phyloP scores from a whole-genome alignment of 768 basidiomycete species.

The Macrolepiota fuliginosa region DNA sequence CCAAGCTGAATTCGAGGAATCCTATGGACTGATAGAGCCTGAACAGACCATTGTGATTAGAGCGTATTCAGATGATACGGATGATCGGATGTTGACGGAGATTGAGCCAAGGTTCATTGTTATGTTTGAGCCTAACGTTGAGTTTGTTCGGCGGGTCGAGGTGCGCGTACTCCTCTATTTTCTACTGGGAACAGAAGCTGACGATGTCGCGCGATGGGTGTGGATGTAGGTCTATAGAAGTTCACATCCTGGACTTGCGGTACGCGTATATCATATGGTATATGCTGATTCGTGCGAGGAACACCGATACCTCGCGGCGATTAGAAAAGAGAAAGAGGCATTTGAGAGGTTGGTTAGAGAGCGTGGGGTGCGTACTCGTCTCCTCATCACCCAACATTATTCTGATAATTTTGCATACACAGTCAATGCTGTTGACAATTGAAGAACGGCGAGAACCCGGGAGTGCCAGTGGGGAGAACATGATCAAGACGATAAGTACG shows the following conservation, averaged over 20 bases:
- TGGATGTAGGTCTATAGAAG: slow-evolving; percentile 75
- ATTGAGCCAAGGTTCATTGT: slow-evolving; percentile 89
- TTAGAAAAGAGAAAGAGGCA: slow-evolving; percentile 89
- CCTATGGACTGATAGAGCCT: slow-evolving; percentile 77
- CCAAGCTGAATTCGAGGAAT: slow-evolving; percentile 60
- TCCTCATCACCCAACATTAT: background rate
- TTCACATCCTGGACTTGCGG: slow-evolving; percentile 74
- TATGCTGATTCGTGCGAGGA: slow-evolving; percentile 93
- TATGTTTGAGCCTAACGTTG: slow-evolving; percentile 93
- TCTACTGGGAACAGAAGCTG: background rate
- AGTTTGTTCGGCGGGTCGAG: slow-evolving; percentile 91
- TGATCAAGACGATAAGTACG: slow-evolving; percentile 80
- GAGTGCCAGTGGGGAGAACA: slow-evolving; percentile 45
- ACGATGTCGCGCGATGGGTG: too few relatives aligned
- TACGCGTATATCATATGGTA: slow-evolving; percentile 95
- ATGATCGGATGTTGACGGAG: slow-evolving; percentile 86
- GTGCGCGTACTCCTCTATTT: slow-evolving; percentile 35
- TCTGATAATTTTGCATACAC: background rate
- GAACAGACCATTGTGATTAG: slow-evolving; percentile 84
- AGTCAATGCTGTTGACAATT: slow-evolving; percentile 92
- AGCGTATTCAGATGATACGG: slow-evolving; percentile 88
- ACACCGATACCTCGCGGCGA: slow-evolving; percentile 87
- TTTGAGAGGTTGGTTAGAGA: slow-evolving; percentile 93
- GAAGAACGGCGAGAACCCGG: slow-evolving; percentile 48
- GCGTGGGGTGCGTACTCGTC: slow-evolving; percentile 62